A percentile compares a stretch with the other conserved stretches of the same genome.
These are phyloP conservation scores for Globisporangium abappressorium DNA, from an alignment of 352 stramenopile genomes.

Conservation along the genomic window DNA sequence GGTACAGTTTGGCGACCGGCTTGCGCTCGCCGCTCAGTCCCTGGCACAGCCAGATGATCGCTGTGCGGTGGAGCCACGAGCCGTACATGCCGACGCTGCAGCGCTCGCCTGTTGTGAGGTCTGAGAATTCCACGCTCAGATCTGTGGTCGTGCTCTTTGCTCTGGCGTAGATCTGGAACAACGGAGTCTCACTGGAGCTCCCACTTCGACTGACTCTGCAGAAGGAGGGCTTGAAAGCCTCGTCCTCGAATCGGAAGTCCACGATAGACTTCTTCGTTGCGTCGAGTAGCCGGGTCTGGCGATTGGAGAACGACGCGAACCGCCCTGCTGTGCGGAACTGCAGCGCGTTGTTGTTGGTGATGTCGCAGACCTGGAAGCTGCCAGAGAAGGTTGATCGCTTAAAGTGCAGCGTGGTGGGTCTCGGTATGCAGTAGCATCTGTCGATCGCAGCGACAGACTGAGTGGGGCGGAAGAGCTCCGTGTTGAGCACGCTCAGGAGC, in stretches of 20 bases:
- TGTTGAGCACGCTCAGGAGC: neutral
- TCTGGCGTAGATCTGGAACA: neutral
- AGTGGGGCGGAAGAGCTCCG: neutral
- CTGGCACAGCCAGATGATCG: conserved; percentile 25
- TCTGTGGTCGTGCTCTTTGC: conserved; percentile 1
- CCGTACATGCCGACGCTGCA: conserved; percentile 21
- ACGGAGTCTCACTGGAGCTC: neutral
- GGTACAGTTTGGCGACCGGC: neutral
- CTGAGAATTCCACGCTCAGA: conserved; percentile 22
- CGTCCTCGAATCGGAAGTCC: neutral
- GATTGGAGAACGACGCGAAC: neutral
- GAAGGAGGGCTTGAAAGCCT: neutral
- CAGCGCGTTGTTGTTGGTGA: neutral
- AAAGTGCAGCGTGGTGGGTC: neutral
- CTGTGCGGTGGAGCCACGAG: conserved; percentile 23
- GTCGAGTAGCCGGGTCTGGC: neutral
- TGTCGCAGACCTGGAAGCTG: neutral
- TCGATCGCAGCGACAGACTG: neutral
- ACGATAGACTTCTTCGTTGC: neutral
- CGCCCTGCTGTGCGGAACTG: neutral
- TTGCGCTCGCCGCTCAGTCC: conserved; percentile 11
- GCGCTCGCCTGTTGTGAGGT: conserved; percentile 12
- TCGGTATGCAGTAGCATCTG: neutral
- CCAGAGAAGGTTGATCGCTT: neutral
- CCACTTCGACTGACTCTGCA: neutral